Percentiles rank a stretch among this genome's conserved stretches.
phyloP scores from a whole-genome alignment of 2,329 filamentous ascomycete species.

The Paracoccidioides brasiliensis region DNA sequence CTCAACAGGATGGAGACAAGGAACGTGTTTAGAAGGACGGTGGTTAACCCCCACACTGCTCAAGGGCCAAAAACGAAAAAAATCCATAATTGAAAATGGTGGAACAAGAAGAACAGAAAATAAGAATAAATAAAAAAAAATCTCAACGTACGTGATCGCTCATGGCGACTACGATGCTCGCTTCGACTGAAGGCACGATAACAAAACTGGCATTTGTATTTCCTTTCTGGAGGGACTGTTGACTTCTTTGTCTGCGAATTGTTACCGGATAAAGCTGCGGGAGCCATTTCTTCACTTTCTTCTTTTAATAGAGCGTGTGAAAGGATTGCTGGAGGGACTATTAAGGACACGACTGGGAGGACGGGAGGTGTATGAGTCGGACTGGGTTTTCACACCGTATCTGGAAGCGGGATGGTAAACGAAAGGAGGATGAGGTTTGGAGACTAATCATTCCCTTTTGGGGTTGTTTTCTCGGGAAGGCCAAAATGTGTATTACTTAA shows the following conservation, averaged over 20 bases:
- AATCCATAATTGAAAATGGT: neutral
- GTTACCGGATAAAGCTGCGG: conserved; percentile 48
- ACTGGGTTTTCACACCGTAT: conserved; percentile 31
- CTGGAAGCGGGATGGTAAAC: conserved; percentile 30
- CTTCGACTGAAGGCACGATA: conserved; percentile 93
- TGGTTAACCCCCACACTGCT: neutral
- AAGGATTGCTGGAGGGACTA: neutral
- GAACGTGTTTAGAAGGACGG: neutral
- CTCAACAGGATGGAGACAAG: neutral
- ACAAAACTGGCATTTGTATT: conserved; percentile 99
- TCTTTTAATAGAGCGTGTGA: conserved; percentile 5
- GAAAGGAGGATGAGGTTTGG: conserved; percentile 22
- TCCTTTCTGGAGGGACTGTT: conserved; percentile 74
- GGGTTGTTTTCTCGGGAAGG: conserved; percentile 10
- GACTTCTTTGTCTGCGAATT: conserved; percentile 70
- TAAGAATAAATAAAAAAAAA: neutral
- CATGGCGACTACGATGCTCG: conserved; percentile 92
- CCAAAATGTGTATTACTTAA: conserved; percentile 1
- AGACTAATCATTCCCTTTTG: conserved; percentile 35
- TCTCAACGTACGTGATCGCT: conserved; percentile 80
- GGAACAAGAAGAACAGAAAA: neutral
- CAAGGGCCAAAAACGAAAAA: neutral
- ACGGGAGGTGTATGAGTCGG: conserved; percentile 24
- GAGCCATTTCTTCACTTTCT: conserved; percentile 23
- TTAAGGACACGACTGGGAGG: conserved; percentile 13